These are phyloP conservation scores for Pyrenophora teres DNA, from an alignment of 2,329 filamentous ascomycete genomes.

Conservation along the genomic window DNA sequence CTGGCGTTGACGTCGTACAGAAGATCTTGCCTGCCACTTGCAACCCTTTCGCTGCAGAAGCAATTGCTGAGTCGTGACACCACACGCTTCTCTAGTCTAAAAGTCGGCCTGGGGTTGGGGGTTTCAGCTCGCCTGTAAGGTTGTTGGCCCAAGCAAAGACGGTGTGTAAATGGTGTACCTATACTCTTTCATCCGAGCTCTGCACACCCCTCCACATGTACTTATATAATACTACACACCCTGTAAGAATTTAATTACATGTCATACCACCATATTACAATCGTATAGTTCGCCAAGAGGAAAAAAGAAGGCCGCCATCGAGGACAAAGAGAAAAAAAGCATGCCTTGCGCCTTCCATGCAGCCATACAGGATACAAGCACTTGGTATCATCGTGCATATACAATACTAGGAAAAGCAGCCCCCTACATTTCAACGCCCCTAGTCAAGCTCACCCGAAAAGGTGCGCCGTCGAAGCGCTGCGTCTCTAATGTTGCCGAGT, in stretches of 20 bases:
- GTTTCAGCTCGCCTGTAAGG: conserved; percentile 6
- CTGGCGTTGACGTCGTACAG: background rate
- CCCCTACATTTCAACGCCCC: conserved; percentile 9
- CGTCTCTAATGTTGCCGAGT: conserved; percentile 40
- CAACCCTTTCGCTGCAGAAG: background rate
- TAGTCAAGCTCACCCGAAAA: conserved; percentile 36
- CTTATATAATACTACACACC: background rate
- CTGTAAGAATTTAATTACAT: conserved; percentile 1
- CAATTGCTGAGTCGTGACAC: conserved; percentile 1
- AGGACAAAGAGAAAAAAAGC: conserved; percentile 18
- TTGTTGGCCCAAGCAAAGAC: conserved; percentile 8
- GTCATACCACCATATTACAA: conserved; percentile 22
- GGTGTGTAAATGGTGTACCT: too few relatives aligned
- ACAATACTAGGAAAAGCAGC: conserved; percentile 10
- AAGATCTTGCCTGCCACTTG: background rate
- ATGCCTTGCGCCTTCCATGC: conserved; percentile 30
- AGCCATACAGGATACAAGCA: conserved; percentile 21
- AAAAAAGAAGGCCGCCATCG: conserved; percentile 14
- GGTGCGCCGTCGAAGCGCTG: conserved; percentile 26
- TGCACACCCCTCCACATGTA: background rate
- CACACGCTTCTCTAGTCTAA: background rate
- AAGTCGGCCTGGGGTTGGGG: background rate
- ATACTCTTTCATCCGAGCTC: conserved; percentile 2
- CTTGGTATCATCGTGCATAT: conserved; percentile 26
- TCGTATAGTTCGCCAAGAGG: conserved; percentile 14